Evolutionary conservation across 2,329 filamentous ascomycete species (phyloP), one percentile per base, ranked within the genome.

Genomic region (Coniella vitis): DNA sequence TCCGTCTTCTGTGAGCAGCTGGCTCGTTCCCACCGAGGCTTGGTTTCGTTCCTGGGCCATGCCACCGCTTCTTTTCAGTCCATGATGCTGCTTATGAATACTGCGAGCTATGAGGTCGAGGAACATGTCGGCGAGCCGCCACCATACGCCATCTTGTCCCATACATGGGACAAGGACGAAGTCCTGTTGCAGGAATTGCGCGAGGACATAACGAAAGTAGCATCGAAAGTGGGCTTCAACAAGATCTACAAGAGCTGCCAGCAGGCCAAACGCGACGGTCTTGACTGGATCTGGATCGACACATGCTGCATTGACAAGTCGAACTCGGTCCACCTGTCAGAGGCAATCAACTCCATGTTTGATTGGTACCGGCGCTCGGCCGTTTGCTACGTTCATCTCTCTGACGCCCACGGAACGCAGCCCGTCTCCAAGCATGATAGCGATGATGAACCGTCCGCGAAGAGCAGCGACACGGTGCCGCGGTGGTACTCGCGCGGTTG

Each of bases 401-500:
- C 29, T 13, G 41, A 45, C 20, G 43, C 17, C 55, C 56, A 19
- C 5, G 13, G 13, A 4, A 36, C n/a, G 13, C 34, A 14, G 34
- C 34, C 34, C 5, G 7, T 14, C n/a, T 36, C 13, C 13, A 29
- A 29, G 25, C 25, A 29, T 29, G 25, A 29, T 10, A 5, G 10
- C 25, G 25, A 29, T 10, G 25, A 29, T 29, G 5, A 29, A 10
- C 25, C 5, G 10, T 29, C n/a, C n/a, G n/a, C n/a, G 35, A 37
- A 21, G 37, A 19, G 37, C 16, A 37, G 13, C n/a, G 35, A 17
- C 14, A 16, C 4, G 10, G 21, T 34, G 32, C 16, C 29, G 16
- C 2, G 38, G 29, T 51, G 47, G 47, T 52, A 49, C 35, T 48
- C 49, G 1, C 29, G 49, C 4, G 49, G 49, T 10, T 51, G 49